Percentiles rank a stretch among this genome's conserved stretches.
phyloP scores from a whole-genome alignment of 805 yeast genomes.

The Diddensiella santjacobensis region DNA sequence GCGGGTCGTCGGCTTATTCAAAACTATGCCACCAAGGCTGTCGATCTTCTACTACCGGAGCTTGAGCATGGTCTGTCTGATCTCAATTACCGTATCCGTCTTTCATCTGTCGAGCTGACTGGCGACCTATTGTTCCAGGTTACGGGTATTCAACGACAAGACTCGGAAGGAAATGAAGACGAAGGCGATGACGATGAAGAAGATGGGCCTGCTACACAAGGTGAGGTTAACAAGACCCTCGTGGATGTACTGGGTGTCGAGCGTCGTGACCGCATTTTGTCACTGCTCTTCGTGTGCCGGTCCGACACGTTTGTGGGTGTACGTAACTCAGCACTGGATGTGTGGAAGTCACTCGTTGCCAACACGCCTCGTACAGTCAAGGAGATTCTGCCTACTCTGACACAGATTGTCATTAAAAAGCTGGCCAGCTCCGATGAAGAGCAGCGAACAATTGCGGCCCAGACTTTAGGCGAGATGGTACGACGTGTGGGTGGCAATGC shows the following conservation, averaged over 20 bases:
- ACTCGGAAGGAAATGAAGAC: constrained; percentile 63
- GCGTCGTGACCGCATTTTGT: constrained; percentile 80
- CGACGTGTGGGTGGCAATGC: constrained; percentile 91
- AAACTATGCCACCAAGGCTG: constrained; percentile 88
- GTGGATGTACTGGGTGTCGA: constrained; percentile 79
- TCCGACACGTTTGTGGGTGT: constrained; percentile 86
- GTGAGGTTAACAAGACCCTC: constrained; percentile 52
- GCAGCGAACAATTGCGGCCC: constrained; percentile 85
- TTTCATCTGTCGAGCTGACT: constrained; percentile 89
- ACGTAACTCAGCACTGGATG: constrained; percentile 83
- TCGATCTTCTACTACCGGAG: constrained; percentile 90
- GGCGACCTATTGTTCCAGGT: constrained; percentile 94
- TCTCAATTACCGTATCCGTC: constrained; percentile 76
- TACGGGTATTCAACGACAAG: constrained; percentile 62
- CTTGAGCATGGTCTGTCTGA: constrained; percentile 86
- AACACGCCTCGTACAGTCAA: constrained; percentile 93
- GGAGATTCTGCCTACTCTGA: constrained; percentile 83
- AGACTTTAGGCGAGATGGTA: constrained; percentile 89
- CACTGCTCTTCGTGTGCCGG: constrained; percentile 89
- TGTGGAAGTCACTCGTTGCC: constrained; percentile 95
- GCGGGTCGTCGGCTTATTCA: constrained; percentile 90
- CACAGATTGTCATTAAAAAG: constrained; percentile 72
- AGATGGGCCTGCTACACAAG: constrained; percentile 38
- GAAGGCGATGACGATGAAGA: constrained; percentile 50
- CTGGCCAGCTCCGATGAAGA: constrained; percentile 77